phyloP scores from a whole-genome alignment of 2,329 filamentous ascomycete genomes.

The Neonectria punicea region DNA sequence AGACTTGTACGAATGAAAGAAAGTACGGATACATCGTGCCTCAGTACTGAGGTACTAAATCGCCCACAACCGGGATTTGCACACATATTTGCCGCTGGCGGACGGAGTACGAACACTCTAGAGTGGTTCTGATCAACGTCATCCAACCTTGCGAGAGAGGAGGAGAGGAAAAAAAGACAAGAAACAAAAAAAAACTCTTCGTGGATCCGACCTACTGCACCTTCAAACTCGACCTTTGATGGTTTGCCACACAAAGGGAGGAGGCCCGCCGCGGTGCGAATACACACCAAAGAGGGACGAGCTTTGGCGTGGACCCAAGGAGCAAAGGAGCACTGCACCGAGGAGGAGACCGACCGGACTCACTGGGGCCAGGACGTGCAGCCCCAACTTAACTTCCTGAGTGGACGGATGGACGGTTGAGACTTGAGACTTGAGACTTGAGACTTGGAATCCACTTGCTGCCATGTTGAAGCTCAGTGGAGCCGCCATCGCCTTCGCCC shows the following conservation, averaged over 20 bases:
- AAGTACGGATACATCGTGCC: neutral
- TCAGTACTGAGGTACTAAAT: neutral
- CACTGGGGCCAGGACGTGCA: neutral
- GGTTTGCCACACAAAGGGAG: conserved; percentile 6
- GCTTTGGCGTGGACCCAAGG: neutral
- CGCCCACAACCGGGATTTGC: neutral
- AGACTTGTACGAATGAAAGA: neutral
- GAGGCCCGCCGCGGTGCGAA: conserved; percentile 14
- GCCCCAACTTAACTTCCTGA: conserved; percentile 5
- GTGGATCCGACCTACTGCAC: conserved; percentile 13
- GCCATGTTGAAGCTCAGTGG: conserved; percentile 20
- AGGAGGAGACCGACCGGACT: conserved; percentile 3
- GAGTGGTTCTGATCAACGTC: conserved; percentile 4
- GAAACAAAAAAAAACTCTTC: neutral
- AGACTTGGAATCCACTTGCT: neutral
- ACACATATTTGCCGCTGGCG: neutral
- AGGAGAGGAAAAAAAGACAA: too few species aligned
- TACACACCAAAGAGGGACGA: conserved; percentile 3
- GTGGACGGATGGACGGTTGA: conserved; percentile 11
- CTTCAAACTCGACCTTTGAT: conserved; percentile 7
- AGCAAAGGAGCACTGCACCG: neutral
- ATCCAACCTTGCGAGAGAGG: neutral
- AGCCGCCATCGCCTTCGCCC: conserved; percentile 19
- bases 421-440: neutral
- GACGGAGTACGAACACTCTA: neutral